Conservation (phyloP, 225 moss, liverwort and hornwort genomes). For the Sphagnum contortum region DNA sequence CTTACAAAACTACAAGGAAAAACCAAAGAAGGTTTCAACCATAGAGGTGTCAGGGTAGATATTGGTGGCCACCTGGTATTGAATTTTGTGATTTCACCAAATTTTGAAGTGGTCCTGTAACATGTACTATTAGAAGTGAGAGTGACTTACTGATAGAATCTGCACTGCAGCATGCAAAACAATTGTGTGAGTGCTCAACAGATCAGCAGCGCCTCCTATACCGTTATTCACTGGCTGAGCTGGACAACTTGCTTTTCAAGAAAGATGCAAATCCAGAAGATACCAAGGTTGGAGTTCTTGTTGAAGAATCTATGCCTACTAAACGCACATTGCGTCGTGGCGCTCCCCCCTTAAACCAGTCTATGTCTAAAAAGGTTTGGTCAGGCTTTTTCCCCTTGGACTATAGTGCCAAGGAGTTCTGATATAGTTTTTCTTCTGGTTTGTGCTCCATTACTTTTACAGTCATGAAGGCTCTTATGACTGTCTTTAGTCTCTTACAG, state of each 20-base stretch:
- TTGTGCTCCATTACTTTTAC: too few relatives aligned
- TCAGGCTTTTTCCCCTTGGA: slow-evolving; percentile 29
- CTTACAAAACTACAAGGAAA: too few relatives aligned
- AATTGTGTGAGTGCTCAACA: slow-evolving; percentile 81
- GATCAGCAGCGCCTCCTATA: slow-evolving; percentile 75
- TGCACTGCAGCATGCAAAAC: slow-evolving; percentile 79
- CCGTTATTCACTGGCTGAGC: slow-evolving; percentile 84
- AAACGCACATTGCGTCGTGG: slow-evolving; percentile 83
- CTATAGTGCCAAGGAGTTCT: slow-evolving; percentile 9
- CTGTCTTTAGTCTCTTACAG: background rate
- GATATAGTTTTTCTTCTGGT: background rate
- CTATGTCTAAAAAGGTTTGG: slow-evolving; percentile 84
- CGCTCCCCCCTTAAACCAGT: slow-evolving; percentile 53
- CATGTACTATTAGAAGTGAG: too few relatives aligned
- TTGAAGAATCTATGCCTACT: slow-evolving; percentile 54
- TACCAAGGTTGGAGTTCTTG: slow-evolving; percentile 66
- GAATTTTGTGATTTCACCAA: background rate
- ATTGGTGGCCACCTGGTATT: background rate
- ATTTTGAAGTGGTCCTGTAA: background rate
- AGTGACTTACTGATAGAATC: background rate
- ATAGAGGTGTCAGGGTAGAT: too few relatives aligned
- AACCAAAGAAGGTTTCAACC: too few relatives aligned
- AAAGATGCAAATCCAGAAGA: slow-evolving; percentile 42
- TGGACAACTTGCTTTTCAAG: slow-evolving; percentile 63
- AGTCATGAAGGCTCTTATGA: slow-evolving; percentile 1